Base-by-base conservation (phyloP, 2,329 filamentous ascomycete genomes). In the Botrytis aclada region DNA sequence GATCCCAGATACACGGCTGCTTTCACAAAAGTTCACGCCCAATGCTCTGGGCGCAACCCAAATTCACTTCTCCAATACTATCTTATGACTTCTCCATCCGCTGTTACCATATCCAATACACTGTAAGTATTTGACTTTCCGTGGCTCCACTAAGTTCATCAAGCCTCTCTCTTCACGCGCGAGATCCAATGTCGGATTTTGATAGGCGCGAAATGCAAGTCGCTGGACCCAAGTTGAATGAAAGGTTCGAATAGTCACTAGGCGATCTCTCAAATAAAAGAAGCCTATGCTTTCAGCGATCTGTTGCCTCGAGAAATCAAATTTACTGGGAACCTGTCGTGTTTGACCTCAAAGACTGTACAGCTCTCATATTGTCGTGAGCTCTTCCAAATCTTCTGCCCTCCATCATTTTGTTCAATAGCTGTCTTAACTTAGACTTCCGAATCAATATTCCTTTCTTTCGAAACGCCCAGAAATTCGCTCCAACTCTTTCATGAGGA, bases 401-500 rank as follows among this genome's bases (percentile, higher is more conserved):
- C 18, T n/a, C 32, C 32, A 18, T 25, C 25, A 22, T 47, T n/a
- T 34, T 25, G 7, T 7, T 14, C 41, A 37, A 16, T 66, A 22
- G 32, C 9, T 9, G 25, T 12, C 43, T 18, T 20, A 18, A 12
- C 7, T 37, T 4, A 7, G 25, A 14, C 25, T 20, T 10, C 1
- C 25, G 3, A 10, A 16, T 67, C 45, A 56, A 12, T 69, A 69
- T 32, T 69, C 47, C 39, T 20, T 25, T 41, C 65, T 69, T 56
- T 69, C 51, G 29, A 69, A 56, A 32, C 65, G 65, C 6, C 37
- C 47, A 14, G 47, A 69, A 41, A 69, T 69, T 32, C 18, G 8
- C n/a, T 69, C 65, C 65, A 69, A 43, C 37, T 69, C 65, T 69
- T 43, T 56, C 65, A 69, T 43, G 18, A 69, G 47, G 56, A 47